A percentile compares a stretch with the other conserved stretches of the same genome.
phyloP scores from a whole-genome alignment of 768 basidiomycete species.

The Hemileccinum rubropunctum region DNA sequence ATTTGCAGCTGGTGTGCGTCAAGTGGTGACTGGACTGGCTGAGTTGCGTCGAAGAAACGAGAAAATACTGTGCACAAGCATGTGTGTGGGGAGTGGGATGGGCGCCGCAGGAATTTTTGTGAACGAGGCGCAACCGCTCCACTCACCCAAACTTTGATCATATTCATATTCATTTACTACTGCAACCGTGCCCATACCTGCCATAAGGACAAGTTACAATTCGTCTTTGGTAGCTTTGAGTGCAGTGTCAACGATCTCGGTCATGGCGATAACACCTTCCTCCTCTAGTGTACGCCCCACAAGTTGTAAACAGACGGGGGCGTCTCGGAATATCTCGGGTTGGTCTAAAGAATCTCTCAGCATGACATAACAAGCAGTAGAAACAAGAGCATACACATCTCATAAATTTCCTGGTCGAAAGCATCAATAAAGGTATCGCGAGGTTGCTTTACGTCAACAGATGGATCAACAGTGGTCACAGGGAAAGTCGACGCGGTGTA shows the following conservation, averaged over 20 bases:
- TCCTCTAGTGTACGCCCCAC: slow-evolving; percentile 72
- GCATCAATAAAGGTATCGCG: slow-evolving; percentile 46
- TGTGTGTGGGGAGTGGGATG: slow-evolving; percentile 87
- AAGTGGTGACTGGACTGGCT: slow-evolving; percentile 85
- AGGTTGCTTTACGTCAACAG: slow-evolving; percentile 46
- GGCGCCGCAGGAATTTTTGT: slow-evolving; percentile 81
- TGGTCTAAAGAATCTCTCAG: slow-evolving; percentile 42
- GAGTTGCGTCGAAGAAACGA: slow-evolving; percentile 70
- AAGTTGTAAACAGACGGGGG: slow-evolving; percentile 64
- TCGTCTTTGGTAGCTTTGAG: slow-evolving; percentile 30
- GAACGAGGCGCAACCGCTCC: slow-evolving; percentile 48
- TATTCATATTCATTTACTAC: too few relatives aligned
- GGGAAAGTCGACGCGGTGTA: slow-evolving; percentile 63
- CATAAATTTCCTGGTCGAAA: slow-evolving; percentile 47
- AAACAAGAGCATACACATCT: slow-evolving; percentile 46
- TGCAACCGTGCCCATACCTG: neutral
- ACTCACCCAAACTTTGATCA: slow-evolving; percentile 24
- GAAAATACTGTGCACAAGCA: slow-evolving; percentile 76
- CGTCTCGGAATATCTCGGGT: slow-evolving; percentile 51
- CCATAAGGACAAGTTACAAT: neutral
- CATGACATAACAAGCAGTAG: neutral
- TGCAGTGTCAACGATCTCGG: slow-evolving; percentile 60
- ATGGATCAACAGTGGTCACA: slow-evolving; percentile 56
- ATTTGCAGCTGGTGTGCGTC: slow-evolving; percentile 71
- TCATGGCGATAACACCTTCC: slow-evolving; percentile 69